Base-by-base conservation (phyloP, 2,329 filamentous ascomycete species). In the Aspergillus eucalypticola region DNA sequence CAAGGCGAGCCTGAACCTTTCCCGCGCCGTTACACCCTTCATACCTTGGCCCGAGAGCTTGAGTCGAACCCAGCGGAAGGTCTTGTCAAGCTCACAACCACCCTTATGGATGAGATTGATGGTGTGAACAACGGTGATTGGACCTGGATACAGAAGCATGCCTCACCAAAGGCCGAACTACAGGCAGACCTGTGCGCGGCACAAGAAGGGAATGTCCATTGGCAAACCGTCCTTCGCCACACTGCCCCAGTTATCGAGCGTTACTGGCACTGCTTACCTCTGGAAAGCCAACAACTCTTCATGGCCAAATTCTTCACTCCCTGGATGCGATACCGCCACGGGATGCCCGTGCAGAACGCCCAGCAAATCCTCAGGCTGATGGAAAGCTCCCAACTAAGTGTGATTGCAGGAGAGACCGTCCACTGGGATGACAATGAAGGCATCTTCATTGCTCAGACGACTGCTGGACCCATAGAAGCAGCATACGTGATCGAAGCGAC, bases 311-410 rank as follows among this genome's bases (percentile, higher is more conserved):
- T 61, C 6, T 55, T 54, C 35, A 59, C 56, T 55, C 49, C 42
- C 6, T 61, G 60, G 60, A 61, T 59, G 56, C 42, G 60, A 38
- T 61, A 61, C 27, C 51, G 60, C 25, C 60, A 61, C 41, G 60
- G 56, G 15, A 61, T 59, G 56, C 60, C 60, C 4, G 25, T 61
- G 10, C 32, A 55, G 11, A 61, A 59, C 15, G 60, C 51, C 8
- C 25, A 59, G n/a, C 56, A 59, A 23, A 53, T 59, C 11, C 52
- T 61, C 13, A 19, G 46, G 2, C 19, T 61, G 8, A 21, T 61
- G 46, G 25, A 59, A 29, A 59, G 50, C n/a, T 39, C 38, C 19
- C 60, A 61, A 27, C 25, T 61, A 7, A 38, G 17, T 11, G 60
- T 61, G 3, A 51, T 56, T 13, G 52, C 54, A 52, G 60, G 60